Evolutionary conservation across 345 rosid genomes (phyloP).

Genomic region (Mercurialis annua): DNA sequence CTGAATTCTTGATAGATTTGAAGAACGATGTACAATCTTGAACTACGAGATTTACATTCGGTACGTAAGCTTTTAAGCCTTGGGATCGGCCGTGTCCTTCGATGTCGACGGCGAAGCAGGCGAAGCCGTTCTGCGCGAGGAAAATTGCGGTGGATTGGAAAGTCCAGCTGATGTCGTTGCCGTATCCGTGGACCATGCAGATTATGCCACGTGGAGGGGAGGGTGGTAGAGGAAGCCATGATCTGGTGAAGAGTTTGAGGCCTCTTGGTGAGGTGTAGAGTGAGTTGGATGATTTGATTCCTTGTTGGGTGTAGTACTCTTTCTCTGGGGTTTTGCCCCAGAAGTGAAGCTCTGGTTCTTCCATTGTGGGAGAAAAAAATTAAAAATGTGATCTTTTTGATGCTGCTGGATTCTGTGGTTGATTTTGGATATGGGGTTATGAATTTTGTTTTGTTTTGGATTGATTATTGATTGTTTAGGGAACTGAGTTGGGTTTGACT

Average conservation of each 20-base stretch:
- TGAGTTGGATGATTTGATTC: constrained; percentile 51
- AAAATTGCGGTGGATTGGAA: constrained; percentile 68
- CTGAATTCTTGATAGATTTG: constrained; percentile 35
- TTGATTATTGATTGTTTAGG: too few relatives aligned
- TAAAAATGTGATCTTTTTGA: neutral
- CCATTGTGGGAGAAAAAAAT: constrained; percentile 14
- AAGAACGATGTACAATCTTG: constrained; percentile 56
- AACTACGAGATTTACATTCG: constrained; percentile 63
- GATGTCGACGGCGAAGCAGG: constrained; percentile 75
- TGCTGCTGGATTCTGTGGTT: neutral
- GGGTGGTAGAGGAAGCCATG: constrained; percentile 56
- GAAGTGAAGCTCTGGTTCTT: constrained; percentile 30
- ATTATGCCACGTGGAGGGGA: constrained; percentile 55
- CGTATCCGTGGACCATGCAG: constrained; percentile 83
- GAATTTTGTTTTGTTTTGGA: neutral
- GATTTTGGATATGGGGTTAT: neutral
- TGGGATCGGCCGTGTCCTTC: constrained; percentile 81
- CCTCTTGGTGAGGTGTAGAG: constrained; percentile 79
- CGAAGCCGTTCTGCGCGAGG: constrained; percentile 73
- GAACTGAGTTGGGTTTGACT: neutral
- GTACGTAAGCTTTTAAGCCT: constrained; percentile 62
- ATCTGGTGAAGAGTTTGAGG: constrained; percentile 62
- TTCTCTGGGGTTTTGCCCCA: constrained; percentile 68
- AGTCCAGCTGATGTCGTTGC: constrained; percentile 81
- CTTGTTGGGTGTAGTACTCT: constrained; percentile 54